Evolutionary conservation across 2,329 filamentous ascomycete genomes (phyloP).

Genomic region (Pochonia chlamydosporia): DNA sequence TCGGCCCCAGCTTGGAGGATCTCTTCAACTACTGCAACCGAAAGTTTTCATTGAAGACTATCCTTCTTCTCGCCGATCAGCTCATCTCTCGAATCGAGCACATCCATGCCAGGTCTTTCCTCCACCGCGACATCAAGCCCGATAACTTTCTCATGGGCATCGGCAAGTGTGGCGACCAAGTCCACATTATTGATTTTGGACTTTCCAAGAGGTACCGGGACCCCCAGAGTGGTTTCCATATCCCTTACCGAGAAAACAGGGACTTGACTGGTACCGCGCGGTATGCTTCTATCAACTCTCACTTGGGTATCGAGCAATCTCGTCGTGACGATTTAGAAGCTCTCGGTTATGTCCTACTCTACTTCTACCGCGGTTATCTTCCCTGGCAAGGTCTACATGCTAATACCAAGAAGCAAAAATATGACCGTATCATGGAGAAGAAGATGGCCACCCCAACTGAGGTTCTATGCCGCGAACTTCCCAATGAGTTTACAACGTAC

Average conservation of each 20-base stretch:
- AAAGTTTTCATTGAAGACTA: slow-evolving; percentile 98
- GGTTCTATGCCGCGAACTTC: slow-evolving; percentile 97
- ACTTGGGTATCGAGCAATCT: slow-evolving; percentile 96
- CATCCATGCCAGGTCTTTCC: slow-evolving; percentile 99
- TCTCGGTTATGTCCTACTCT: slow-evolving; percentile 97
- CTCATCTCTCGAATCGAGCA: slow-evolving; percentile 99
- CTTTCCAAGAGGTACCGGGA: slow-evolving; percentile 99
- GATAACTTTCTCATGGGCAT: slow-evolving; percentile 99
- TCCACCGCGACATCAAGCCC: slow-evolving; percentile 99
- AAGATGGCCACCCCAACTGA: slow-evolving; percentile 99
- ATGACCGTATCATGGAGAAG: slow-evolving; percentile 99
- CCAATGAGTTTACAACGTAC: slow-evolving; percentile 99
- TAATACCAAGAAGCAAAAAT: slow-evolving; percentile 99
- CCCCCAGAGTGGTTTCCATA: slow-evolving; percentile 99
- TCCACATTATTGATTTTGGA: slow-evolving; percentile 99
- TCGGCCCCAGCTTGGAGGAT: slow-evolving; percentile 92
- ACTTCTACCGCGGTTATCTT: slow-evolving; percentile 98
- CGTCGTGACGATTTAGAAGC: slow-evolving; percentile 99
- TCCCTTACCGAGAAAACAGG: slow-evolving; percentile 99
- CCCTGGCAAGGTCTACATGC: slow-evolving; percentile 98
- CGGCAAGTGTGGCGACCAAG: slow-evolving; percentile 97
- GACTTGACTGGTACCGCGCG: slow-evolving; percentile 98
- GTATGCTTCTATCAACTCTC: slow-evolving; percentile 98
- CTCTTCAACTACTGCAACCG: slow-evolving; percentile 99
- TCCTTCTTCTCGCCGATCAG: slow-evolving; percentile 92